Evolutionary conservation across 148 eudicot species (phyloP).

Genomic region (Arctostaphylos glauca): DNA sequence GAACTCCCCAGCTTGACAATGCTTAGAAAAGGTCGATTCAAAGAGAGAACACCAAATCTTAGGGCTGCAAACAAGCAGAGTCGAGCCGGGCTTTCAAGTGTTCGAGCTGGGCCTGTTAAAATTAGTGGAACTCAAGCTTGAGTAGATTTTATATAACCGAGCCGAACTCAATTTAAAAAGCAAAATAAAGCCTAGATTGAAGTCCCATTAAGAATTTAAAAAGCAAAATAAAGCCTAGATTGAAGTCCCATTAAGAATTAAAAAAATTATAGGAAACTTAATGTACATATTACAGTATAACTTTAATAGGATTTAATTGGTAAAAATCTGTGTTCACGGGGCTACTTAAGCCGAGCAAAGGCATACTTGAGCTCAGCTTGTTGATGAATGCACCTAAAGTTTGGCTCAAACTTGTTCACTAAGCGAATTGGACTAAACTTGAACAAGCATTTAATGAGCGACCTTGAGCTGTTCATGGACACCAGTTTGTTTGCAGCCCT

Average conservation of each 20-base stretch:
- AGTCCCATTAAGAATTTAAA: background rate
- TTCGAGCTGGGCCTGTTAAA: background rate
- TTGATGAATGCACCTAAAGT: background rate
- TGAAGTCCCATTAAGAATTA: background rate
- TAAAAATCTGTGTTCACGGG: background rate
- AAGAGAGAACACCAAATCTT: constrained; percentile 4
- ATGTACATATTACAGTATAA: background rate
- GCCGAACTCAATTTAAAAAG: background rate
- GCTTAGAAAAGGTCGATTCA: background rate
- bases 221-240: background rate
- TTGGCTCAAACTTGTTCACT: background rate
- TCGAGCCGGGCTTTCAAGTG: background rate
- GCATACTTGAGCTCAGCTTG: background rate
- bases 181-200: background rate
- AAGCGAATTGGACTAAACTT: background rate
- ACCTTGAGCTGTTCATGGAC: background rate
- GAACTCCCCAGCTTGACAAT: background rate
- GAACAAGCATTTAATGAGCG: background rate
- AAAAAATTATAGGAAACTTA: background rate
- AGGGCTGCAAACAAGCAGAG: background rate
- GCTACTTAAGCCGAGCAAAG: background rate
- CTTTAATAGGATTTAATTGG: background rate
- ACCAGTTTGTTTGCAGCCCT: background rate
- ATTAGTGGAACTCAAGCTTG: background rate
- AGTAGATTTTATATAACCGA: background rate